Base-by-base conservation (phyloP, 2,329 filamentous ascomycete genomes). In the Aspergillus udagawae region DNA sequence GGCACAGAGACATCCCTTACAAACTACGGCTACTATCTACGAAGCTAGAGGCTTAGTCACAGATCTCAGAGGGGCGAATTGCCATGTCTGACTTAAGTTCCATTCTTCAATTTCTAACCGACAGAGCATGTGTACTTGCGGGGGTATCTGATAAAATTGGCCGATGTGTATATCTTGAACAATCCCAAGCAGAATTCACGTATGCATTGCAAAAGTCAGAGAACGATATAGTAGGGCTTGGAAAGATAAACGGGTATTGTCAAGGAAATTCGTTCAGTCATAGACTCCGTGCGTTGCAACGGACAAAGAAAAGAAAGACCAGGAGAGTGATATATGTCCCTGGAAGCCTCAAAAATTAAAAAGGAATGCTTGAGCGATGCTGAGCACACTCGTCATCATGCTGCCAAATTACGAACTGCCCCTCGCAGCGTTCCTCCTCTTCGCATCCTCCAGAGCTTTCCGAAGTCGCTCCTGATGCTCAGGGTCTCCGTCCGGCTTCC, bases 361-460 rank as follows among this genome's bases (percentile, higher is more conserved):
- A 23, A 25, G 12, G 10, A 4, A 7, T 12, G 44, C 44, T 27
- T 10, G 21, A n/a, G 12, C 12, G 20, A 27, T 47, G 10, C 23
- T 23, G 21, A 23, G 17, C 41, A 44, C n/a, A 9, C 8, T 44
- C 8, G 3, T 21, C 6, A 14, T 8, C 21, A 21, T 27, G 21
- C n/a, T 17, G 20, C 4, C 0, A 28, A 27, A 57, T 57, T 49
- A 63, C 52, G 61, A 55, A 47, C 62, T 64, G 48, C 54, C 58
- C 42, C 67, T 71, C 32, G 69, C 71, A 5, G 75, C 79, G 69
- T 84, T 83, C 60, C 82, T 75, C 69, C 73, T 77, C 71, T 83
- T 83, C 8, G 82, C 82, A 56, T 79, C 77, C 59, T 83, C 80
- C 54, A 84, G 66, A 32, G 81, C 81, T 60, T 71, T 77, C 49